Percentiles rank a stretch among this genome's conserved stretches.
Evolutionary conservation across 1,284 basidiomycete genomes (phyloP).

Genomic region (Abortiporus biennis): DNA sequence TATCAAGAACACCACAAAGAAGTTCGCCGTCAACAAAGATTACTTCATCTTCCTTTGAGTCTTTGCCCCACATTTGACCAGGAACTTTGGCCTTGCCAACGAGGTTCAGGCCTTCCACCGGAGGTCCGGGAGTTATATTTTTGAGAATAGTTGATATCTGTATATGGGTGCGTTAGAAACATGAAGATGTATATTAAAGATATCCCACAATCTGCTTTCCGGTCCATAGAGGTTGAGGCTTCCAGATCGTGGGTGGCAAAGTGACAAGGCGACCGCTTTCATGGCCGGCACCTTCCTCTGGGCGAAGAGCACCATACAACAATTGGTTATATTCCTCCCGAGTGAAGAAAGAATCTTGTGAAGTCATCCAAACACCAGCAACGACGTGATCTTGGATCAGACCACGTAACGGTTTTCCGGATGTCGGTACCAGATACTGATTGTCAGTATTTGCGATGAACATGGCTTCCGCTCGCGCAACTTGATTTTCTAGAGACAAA

Average conservation of each 20-base stretch:
- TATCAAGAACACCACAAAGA: slow-evolving; percentile 91
- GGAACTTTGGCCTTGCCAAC: slow-evolving; percentile 85
- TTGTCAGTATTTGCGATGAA: slow-evolving; percentile 98
- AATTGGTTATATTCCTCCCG: slow-evolving; percentile 97
- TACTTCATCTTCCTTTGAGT: slow-evolving; percentile 81
- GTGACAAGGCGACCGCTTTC: slow-evolving; percentile 71
- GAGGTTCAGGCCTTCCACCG: slow-evolving; percentile 84
- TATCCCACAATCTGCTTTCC: slow-evolving; percentile 91
- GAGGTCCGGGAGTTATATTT: slow-evolving; percentile 85
- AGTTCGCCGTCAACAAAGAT: slow-evolving; percentile 93
- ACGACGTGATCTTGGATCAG: slow-evolving; percentile 99
- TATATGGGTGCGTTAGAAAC: not conserved
- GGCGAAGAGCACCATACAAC: slow-evolving; percentile 90
- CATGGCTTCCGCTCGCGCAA: slow-evolving; percentile 91
- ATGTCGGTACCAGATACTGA: slow-evolving; percentile 97
- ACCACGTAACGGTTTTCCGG: slow-evolving; percentile 95
- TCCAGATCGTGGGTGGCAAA: slow-evolving; percentile 89
- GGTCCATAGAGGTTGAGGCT: slow-evolving; percentile 90
- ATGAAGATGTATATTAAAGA: not conserved
- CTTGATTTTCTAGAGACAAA: slow-evolving; percentile 66
- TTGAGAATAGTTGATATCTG: slow-evolving; percentile 89
- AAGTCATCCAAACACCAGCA: slow-evolving; percentile 99
- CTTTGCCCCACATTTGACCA: slow-evolving; percentile 78
- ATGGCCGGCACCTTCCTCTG: slow-evolving; percentile 71
- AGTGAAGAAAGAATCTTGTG: slow-evolving; percentile 91